Evolutionary conservation across 805 yeast species (phyloP).

Genomic region (Yamadazyma laniorum): DNA sequence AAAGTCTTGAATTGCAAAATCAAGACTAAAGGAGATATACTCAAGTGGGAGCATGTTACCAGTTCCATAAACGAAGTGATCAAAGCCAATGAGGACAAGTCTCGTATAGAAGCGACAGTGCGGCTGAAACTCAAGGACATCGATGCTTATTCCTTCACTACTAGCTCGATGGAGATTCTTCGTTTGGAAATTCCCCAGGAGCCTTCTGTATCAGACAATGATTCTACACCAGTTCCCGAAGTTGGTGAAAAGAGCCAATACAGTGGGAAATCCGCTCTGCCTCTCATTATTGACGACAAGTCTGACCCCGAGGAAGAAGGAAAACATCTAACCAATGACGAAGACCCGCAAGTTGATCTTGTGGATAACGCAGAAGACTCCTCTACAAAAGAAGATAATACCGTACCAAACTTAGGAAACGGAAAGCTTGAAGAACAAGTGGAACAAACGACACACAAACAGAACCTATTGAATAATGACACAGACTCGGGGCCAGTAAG

Average conservation of each 20-base stretch:
- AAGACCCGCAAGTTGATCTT: not conserved
- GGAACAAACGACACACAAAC: not conserved
- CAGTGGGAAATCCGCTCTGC: no score
- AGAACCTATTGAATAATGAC: not conserved
- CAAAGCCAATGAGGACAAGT: slow-evolving; percentile 29
- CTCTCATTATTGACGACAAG: not conserved
- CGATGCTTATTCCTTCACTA: slow-evolving; percentile 54
- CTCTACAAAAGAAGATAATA: not conserved
- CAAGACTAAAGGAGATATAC: slow-evolving; percentile 1
- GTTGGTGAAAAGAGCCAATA: not conserved
- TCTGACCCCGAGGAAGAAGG: not conserved
- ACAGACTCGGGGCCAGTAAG: not conserved
- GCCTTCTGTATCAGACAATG: slow-evolving; percentile 29
- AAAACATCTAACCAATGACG: not conserved
- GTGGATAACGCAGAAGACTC: slow-evolving; percentile 4
- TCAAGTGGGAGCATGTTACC: slow-evolving; percentile 28
- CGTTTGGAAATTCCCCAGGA: slow-evolving; percentile 19
- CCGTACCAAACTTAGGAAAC: not conserved
- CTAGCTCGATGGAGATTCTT: slow-evolving; percentile 35
- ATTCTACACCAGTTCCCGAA: slow-evolving; percentile 16
- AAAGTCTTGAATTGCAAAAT: slow-evolving; percentile 6
- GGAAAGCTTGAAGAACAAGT: not conserved
- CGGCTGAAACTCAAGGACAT: slow-evolving; percentile 42
- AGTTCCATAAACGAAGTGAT: slow-evolving; percentile 34
- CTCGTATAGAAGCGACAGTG: slow-evolving; percentile 31